Base-by-base conservation (phyloP, 164 flowering plant species). In the Umbellularia californica region DNA sequence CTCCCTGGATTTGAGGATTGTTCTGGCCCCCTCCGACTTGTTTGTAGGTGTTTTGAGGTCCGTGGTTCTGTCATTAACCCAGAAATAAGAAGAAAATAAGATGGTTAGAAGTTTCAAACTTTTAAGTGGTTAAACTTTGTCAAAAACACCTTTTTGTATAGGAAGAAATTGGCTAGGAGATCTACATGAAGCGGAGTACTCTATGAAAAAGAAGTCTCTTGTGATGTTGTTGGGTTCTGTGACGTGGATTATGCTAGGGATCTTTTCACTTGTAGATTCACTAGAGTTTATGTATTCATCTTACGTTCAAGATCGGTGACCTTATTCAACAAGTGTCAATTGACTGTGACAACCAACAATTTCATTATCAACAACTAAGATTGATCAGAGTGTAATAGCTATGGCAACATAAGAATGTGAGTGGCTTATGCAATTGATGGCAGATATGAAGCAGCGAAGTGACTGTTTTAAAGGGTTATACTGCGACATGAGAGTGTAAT, bases 191-290 rank as follows among this genome's bases (percentile, higher is more conserved):
- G 35, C 0, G 35, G 35, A 30, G 35, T 27, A 25, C 27, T 25
- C 23, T 77, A 72, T 62, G 35, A 69, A 20, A 50, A 70, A 51
- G 60, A 22, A 62, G 17, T 35, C 22, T 13, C 15, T 17, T 60
- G 58, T 35, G 41, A 64, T 2, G 1, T 76, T 1, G 69, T 47
- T 50, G 73, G 76, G 17, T 68, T 55, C 25, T 73, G 52, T 60
- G 73, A 70, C 58, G 71, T 58, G 10, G 74, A 71, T 58, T 77
- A 52, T 50, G 80, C 50, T 19, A 50, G 80, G 25, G 73, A 77
- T 30, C 65, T 22, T 0, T 28, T 55, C 3, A 78, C 65, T 19
- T 15, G 67, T 3, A 62, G 74, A 30, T 74, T 74, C 3, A 74
- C 77, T n/a, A 74, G 35, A 17, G 67, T 72, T 3, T 74, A 78